These are phyloP conservation scores for Phytophthora vignae DNA, from an alignment of 352 stramenopile genomes.

Conservation along the genomic window DNA sequence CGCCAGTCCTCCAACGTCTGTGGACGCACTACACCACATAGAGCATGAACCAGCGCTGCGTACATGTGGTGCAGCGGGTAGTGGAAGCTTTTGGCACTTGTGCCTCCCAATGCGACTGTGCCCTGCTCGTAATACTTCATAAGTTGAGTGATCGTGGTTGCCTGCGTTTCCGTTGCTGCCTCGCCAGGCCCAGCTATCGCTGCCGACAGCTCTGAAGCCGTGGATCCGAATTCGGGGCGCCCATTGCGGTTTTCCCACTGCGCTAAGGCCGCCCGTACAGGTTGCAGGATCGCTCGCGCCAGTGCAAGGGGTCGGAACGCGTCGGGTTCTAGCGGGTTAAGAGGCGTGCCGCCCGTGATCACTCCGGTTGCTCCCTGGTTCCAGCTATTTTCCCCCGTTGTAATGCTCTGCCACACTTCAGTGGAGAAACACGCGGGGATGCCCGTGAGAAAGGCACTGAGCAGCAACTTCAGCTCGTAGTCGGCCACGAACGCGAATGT, in stretches of 20 bases:
- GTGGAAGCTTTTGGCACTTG: constrained; percentile 75
- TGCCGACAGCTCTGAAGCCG: constrained; percentile 12
- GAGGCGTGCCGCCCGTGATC: constrained; percentile 23
- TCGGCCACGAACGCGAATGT: constrained; percentile 85
- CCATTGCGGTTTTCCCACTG: constrained; percentile 52
- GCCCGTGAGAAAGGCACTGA: constrained; percentile 68
- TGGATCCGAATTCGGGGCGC: constrained; percentile 35
- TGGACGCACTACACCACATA: constrained; percentile 54
- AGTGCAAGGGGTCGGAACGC: constrained; percentile 46
- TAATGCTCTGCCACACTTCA: constrained; percentile 42
- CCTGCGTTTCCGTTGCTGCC: constrained; percentile 9
- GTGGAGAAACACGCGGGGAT: constrained; percentile 63
- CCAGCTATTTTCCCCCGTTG: constrained; percentile 22
- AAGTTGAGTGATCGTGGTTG: constrained; percentile 25
- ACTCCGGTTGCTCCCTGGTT: constrained; percentile 32
- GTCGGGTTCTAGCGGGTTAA: constrained; percentile 41
- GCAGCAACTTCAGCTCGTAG: constrained; percentile 84
- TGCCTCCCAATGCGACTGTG: constrained; percentile 26
- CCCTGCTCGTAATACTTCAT: constrained; percentile 54
- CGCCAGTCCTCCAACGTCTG: constrained; percentile 54
- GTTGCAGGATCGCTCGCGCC: constrained; percentile 55
- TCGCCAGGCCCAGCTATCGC: constrained; percentile 23
- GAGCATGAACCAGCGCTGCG: constrained; percentile 58
- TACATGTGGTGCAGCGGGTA: constrained; percentile 85
- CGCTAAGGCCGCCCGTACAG: constrained; percentile 40